phyloP scores from a whole-genome alignment of 352 stramenopile genomes.

The Saprolegnia diclina region DNA sequence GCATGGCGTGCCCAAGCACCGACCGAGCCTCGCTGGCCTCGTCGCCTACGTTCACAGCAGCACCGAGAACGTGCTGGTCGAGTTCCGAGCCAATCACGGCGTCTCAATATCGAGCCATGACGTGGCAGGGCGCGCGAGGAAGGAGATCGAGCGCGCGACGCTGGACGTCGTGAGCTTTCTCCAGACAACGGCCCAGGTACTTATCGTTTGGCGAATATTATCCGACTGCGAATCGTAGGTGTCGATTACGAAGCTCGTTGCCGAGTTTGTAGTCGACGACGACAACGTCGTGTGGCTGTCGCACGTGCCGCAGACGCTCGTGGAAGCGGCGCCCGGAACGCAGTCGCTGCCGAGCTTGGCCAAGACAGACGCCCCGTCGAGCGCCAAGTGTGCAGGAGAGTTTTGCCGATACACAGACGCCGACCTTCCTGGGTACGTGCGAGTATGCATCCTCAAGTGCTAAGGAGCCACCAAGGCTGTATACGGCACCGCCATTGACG shows the following conservation, averaged over 20 bases:
- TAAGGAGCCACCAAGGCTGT: background rate
- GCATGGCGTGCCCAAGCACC: no score
- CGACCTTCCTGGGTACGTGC: constrained; percentile 7
- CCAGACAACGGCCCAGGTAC: constrained; percentile 15
- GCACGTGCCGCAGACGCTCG: constrained; percentile 30
- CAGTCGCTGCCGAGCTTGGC: constrained; percentile 44
- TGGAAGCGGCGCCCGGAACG: constrained; percentile 26
- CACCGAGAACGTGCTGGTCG: background rate
- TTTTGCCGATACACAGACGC: constrained; percentile 40
- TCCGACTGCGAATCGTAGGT: background rate
- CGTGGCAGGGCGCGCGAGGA: constrained; percentile 26
- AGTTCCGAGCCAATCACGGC: background rate
- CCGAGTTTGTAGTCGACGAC: constrained; percentile 40
- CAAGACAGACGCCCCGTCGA: constrained; percentile 28
- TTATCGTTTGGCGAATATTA: background rate
- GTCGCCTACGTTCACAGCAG: constrained; percentile 29
- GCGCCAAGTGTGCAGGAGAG: constrained; percentile 48
- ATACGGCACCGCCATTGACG: background rate
- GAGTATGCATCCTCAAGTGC: background rate
- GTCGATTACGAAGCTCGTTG: constrained; percentile 16
- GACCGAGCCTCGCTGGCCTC: constrained; percentile 23
- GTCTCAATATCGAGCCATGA: background rate
- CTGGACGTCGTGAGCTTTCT: constrained; percentile 33
- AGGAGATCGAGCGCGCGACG: constrained; percentile 32
- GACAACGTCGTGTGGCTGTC: constrained; percentile 40